Evolutionary conservation across 352 stramenopile species (phyloP), one percentile per base, ranked within the genome.

Genomic region (Phytophthora pini): DNA sequence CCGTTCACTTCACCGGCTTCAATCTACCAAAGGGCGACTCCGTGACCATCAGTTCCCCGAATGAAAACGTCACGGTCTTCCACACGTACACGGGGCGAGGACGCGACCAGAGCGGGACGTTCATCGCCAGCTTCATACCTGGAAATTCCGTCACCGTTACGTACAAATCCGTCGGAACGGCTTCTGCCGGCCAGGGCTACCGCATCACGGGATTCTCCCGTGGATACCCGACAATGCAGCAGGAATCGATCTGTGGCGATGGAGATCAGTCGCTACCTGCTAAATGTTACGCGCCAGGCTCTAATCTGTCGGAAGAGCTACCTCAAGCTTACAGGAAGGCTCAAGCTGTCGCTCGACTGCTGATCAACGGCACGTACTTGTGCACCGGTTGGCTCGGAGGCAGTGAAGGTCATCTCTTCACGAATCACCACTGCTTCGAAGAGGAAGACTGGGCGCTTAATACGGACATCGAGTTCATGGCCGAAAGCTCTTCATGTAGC

Each of bases 371-470:
- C 15, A 65, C 62, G 3, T 70, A 61, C 39, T 32, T 86, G 44
- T 92, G 84, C 58, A 90, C 84, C 2, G 84, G 84, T 9, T 92
- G 80, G 74, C 79, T 92, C 15, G 65, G 46, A 27, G 84, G 80
- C 13, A 89, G 68, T 41, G 72, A 88, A 32, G 78, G 79, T 1
- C 81, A 93, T 59, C 20, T 93, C n/a, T 74, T 92, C 65, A 92
- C 84, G 7, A 92, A 92, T 70, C 61, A 82, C 17, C 82, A 93
- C 64, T 93, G 80, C 59, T 89, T 89, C 39, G 51, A 74, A 13
- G 29, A 65, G 20, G 50, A 66, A 32, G 61, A 64, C 1, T 58
- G 68, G 51, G 77, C 71, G 0, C 49, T 61, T 0, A 56, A 54
- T 17, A 83, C 71, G 8, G 77, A 92, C 39, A 65, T 88, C 65